A percentile compares a stretch with the other conserved stretches of the same genome.
Evolutionary conservation across 1,284 basidiomycete genomes (phyloP).

Genomic region (Wallemia hederae): DNA sequence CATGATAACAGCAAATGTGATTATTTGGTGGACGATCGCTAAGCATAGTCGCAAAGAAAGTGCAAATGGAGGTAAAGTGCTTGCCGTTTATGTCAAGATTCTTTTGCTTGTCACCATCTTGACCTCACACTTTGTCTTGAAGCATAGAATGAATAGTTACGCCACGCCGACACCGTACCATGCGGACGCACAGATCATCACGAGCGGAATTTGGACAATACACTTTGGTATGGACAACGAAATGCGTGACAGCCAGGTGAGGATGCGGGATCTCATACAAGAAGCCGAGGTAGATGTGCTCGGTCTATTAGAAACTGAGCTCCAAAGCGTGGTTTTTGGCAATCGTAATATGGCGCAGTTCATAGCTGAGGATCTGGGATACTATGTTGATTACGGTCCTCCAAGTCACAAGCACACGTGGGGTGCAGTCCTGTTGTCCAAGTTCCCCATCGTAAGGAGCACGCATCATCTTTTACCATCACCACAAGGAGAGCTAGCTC

Average conservation of each 20-base stretch:
- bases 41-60: slow-evolving; percentile 16
- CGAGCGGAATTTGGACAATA: slow-evolving; percentile 76
- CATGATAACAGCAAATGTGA: slow-evolving; percentile 10
- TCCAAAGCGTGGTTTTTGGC: slow-evolving; percentile 56
- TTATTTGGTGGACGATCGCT: slow-evolving; percentile 8
- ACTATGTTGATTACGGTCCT: slow-evolving; percentile 39
- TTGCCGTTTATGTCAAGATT: slow-evolving; percentile 4
- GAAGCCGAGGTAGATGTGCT: slow-evolving; percentile 57
- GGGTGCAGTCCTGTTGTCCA: slow-evolving; percentile 57
- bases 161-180: slow-evolving; percentile 29
- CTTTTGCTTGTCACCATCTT: slow-evolving; percentile 22
- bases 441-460: slow-evolving; percentile 75
- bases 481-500: slow-evolving; percentile 63
- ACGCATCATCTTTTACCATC: slow-evolving; percentile 72
- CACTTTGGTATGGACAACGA: slow-evolving; percentile 65
- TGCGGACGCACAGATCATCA: slow-evolving; percentile 35
- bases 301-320: slow-evolving; percentile 59
- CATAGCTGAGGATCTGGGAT: slow-evolving; percentile 47
- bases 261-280: slow-evolving; percentile 41
- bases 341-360: slow-evolving; percentile 64
- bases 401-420: slow-evolving; percentile 73
- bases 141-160: slow-evolving; percentile 24
- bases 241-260: slow-evolving; percentile 51
- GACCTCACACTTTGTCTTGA: slow-evolving; percentile 24
- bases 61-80: slow-evolving; percentile 1